Evolutionary conservation across 129 eudicot species (phyloP), one percentile per base, ranked within the genome.

Genomic region (Centrapalus pauciflorus): DNA sequence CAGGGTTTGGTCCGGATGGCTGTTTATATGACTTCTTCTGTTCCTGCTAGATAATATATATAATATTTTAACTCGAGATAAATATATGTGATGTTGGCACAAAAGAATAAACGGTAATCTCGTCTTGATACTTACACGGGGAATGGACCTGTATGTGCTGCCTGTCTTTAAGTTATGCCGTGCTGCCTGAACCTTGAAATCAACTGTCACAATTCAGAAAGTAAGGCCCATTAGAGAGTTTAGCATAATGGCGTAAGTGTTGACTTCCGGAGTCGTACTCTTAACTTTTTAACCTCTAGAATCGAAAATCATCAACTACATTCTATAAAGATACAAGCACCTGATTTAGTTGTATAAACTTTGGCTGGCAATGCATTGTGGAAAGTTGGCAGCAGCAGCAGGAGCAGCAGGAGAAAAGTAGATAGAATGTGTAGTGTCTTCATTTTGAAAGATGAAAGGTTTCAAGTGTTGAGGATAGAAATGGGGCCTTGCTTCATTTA

Each of bases 1-100:
- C 34, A 1, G 90, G 95, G 60, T 81, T 87, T 5, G 90, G 90
- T 71, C 84, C 90, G 33, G 95, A 86, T 74, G 89, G 89, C 23
- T 62, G 71, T 75, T 86, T 86, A 64, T 72, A 45, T 24, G 64
- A 63, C 67, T 64, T 77, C 63, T 58, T 64, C 52, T 55, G 66
- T 23, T 51, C 92, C 85, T 82, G 72, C 75, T 3, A 17, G 32
- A 61, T 7, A 59, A 40, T 43, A 55, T 35, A 26, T 33, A 41
- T 7, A 49, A 32, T 40, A 14, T 5, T 55, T 40, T 61, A n/a
- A 38, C 54, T 52, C 28, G n/a, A 13, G 5, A 26, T 40, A 71
- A 17, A 61, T 21, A 65, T 49, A 4, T 26, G 6, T 26, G 32
- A 16, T 30, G 8, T 29, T 41, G 51, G 13, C 51, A 41, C 20